Evolutionary conservation across 805 yeast genomes (phyloP), one percentile per base, ranked within the genome.

Genomic region (Lipomyces sp.): DNA sequence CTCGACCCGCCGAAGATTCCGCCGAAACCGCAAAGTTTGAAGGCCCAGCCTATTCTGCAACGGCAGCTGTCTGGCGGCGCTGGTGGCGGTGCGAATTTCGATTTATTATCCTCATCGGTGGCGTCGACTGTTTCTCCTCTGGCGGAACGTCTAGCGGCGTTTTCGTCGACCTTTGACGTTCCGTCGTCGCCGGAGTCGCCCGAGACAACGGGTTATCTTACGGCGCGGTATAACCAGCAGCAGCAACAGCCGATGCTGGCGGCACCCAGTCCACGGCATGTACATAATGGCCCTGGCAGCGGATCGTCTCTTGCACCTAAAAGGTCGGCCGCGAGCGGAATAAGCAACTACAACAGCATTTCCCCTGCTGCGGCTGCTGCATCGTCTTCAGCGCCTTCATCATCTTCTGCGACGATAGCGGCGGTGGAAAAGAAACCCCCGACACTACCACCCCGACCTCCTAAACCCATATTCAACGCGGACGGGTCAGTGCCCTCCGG

Each of bases 1-100:
- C 43, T 39, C 13, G 49, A 47, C 13, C 42, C 39, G 16, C 59
- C 59, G 18, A 49, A 45, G 49, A 46, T 55, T 13, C 59, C 59
- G 13, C 16, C 13, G 33, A 55, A 55, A 38, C 59, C 59, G n/a
- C 26, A 31, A 8, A 38, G 40, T 26, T 33, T 55, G 39, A 48
- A 45, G 36, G 18, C 59, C 6, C 49, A 45, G 32, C 28, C 46
- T 11, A 22, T 34, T 19, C 31, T 10, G 37, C 39, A 22, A 10
- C 35, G 48, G 16, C 36, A 16, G 7, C 29, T 8, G 16, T 19
- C 52, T 3, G 10, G 10, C 6, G 29, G 42, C 24, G 6, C 32
- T 43, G 2, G 43, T 31, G 38, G 39, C 21, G 47, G 43, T 22
- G 51, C 51, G 16, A 33, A 35, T 3, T 40, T 45, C 22, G 52